Evolutionary conservation across 768 basidiomycete species (phyloP), one percentile per base, ranked within the genome.

Genomic region (Termitomyces sp.): DNA sequence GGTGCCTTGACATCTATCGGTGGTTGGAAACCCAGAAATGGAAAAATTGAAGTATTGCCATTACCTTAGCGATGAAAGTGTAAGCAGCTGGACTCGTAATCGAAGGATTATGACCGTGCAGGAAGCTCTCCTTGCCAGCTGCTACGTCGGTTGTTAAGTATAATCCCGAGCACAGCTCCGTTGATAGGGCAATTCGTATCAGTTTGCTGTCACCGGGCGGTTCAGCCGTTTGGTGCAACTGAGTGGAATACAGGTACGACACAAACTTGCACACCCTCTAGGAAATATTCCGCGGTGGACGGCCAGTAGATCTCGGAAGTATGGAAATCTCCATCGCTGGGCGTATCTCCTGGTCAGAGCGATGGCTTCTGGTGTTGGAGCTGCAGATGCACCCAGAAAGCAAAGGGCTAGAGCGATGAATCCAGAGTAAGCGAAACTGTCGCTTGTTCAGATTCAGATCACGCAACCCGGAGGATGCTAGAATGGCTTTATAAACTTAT

Each of bases 71-170:
- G 21, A 59, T 57, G 43, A 59, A 62, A 16, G 61, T 53, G 46
- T 59, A 59, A 42, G 37, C 56, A 31, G 58, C 29, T 32, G 56
- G 46, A 23, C 48, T 19, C 19, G 48, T 52, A 35, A 12, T 62
- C 11, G 58, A 57, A 19, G 62, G 58, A 51, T 62, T 62, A 52
- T 62, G 61, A 17, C 61, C 61, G 31, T 54, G 54, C 21, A 62
- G 29, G 29, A 57, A 62, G 10, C 58, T 43, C 4, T 21, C 47
- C 53, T 62, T 62, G 29, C 61, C 61, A 34, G 56, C 16, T 7
- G 47, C 35, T 23, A 62, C 41, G 27, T 62, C 58, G 7, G 58
- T 57, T 6, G 61, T 57, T n/a, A 62, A 38, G 35, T 54, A 62
- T n/a, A 58, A 37, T 4, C 42, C 52, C 19, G 62, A 53, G 6